These are phyloP conservation scores for Citeromyces hawaiiensis DNA, from an alignment of 1,139 yeast species.

Conservation along the genomic window DNA sequence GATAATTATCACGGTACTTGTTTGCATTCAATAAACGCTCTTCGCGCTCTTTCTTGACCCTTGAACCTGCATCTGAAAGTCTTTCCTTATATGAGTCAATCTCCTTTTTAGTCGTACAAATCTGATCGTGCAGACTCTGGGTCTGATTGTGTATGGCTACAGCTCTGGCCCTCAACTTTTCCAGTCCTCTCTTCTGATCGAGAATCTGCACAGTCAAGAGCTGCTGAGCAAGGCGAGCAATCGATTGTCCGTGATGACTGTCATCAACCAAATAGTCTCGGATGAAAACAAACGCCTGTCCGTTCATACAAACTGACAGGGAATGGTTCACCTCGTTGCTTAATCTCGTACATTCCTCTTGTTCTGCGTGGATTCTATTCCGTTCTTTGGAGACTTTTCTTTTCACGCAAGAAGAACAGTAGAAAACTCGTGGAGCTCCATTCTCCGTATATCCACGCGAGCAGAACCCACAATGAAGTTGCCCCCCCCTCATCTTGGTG, in stretches of 20 bases:
- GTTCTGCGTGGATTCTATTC: background rate
- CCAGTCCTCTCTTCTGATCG: background rate
- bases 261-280: background rate
- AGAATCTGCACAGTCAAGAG: background rate
- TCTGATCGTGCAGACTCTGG: background rate
- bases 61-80: background rate
- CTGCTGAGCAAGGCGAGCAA: constrained; percentile 1
- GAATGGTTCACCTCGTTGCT: background rate
- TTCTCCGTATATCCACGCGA: background rate
- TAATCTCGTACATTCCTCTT: background rate
- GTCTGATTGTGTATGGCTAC: background rate
- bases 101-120: background rate
- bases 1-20: background rate
- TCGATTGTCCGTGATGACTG: background rate
- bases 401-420: background rate
- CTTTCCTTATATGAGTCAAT: background rate
- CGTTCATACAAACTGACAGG: background rate
- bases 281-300: background rate
- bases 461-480: background rate
- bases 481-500: background rate
- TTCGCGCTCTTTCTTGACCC: background rate
- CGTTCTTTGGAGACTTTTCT: background rate
- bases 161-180: background rate
- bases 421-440: background rate
- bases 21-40: background rate